These are phyloP conservation scores for Spinacia oleracea DNA, from an alignment of 179 eudicot genomes.

Conservation along the genomic window DNA sequence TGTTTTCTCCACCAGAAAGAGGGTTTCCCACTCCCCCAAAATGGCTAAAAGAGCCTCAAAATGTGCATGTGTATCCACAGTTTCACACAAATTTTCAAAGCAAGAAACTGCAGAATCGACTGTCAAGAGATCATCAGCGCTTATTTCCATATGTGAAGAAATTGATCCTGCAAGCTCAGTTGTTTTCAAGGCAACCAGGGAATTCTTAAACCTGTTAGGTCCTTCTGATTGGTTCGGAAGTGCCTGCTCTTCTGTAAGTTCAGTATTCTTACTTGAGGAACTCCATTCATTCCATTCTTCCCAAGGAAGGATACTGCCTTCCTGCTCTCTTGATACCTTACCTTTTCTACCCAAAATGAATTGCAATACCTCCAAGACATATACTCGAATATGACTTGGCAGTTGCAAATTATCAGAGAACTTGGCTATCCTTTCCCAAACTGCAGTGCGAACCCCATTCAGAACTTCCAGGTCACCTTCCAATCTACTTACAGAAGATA, in stretches of 20 bases:
- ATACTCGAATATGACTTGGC: constrained; percentile 75
- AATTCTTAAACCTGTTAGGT: constrained; percentile 59
- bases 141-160: constrained; percentile 60
- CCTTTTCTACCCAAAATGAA: constrained; percentile 48
- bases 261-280: constrained; percentile 28
- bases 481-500: constrained; percentile 74
- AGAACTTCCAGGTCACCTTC: constrained; percentile 59
- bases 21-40: constrained; percentile 79
- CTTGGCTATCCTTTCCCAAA: constrained; percentile 79
- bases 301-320: constrained; percentile 63
- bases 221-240: constrained; percentile 42
- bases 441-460: constrained; percentile 62
- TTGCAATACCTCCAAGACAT: constrained; percentile 84
- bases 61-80: constrained; percentile 50
- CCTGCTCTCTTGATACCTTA: constrained; percentile 44
- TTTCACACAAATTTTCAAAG: constrained; percentile 62
- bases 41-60: constrained; percentile 58
- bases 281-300: constrained; percentile 71
- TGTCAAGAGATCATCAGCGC: constrained; percentile 63
- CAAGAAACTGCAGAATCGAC: constrained; percentile 77
- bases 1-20: constrained; percentile 43
- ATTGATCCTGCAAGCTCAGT: constrained; percentile 65
- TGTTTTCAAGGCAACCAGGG: constrained; percentile 82
- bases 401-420: constrained; percentile 77
- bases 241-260: constrained; percentile 31